Base-by-base conservation (phyloP, 2,329 filamentous ascomycete species). In the Ramularia endophylla region DNA sequence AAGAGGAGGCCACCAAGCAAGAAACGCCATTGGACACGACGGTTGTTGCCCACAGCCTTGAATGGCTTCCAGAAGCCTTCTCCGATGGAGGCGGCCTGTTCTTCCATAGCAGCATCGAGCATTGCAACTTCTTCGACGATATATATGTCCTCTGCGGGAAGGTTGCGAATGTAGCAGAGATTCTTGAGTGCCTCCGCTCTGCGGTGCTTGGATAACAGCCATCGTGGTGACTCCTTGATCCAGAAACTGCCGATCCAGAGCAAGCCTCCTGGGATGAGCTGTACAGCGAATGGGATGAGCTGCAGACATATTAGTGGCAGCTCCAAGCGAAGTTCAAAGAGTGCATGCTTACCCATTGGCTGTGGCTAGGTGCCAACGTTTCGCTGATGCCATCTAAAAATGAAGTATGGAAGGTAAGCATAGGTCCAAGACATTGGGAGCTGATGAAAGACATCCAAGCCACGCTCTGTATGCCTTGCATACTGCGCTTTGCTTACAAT, bases 21-120 rank as follows among this genome's bases (percentile, higher is more conserved):
- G 64, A 90, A 80, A 30, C 85, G 77, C 70, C 79, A 86, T 51
- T 77, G 77, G 18, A 85, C 74, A 56, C 74, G 74, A 43, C 66
- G 69, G 50, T 77, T 65, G 52, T 69, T 72, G 43, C 73, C 69
- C 16, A 77, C 69, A 6, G 70, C 67, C 45, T 68, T 60, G 65
- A 87, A 85, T 0, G 83, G 82, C 63, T 81, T 80, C 79, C 80
- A 87, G 71, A 88, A 87, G 3, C 84, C 84, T 12, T 76, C 64
- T 7, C 84, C 84, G 33, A 87, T 76, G 20, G 75, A 73, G 2
- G 68, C 59, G 33, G 74, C 69, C 62, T 83, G 82, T 13, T 77
- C 66, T 47, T 86, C 81, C 13, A 87, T 66, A 9, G 85, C 82
- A 12, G 75, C 71, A 38, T 88, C 83, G 46, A 89, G 82, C 48